These are phyloP conservation scores for Globisporangium echinulatum DNA, from an alignment of 352 stramenopile genomes.

Conservation along the genomic window DNA sequence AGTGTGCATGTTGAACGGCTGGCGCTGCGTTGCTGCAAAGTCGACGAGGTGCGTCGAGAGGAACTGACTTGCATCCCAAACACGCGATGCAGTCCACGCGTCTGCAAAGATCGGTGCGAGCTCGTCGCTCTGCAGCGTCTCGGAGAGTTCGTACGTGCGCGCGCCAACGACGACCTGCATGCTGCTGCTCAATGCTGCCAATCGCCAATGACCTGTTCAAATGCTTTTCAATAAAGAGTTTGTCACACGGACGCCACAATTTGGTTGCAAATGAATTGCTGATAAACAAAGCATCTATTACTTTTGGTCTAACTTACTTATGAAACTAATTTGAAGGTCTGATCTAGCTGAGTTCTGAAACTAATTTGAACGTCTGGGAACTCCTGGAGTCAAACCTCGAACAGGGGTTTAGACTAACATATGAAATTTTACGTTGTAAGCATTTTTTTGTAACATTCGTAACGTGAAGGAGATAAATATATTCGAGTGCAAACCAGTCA, in stretches of 20 bases:
- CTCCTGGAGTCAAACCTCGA: neutral
- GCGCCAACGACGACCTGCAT: slow-evolving; percentile 42
- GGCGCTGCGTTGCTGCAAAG: slow-evolving; percentile 17
- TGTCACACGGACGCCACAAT: too few relatives aligned
- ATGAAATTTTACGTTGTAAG: too few relatives aligned
- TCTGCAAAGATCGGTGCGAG: slow-evolving; percentile 80
- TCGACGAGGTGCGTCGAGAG: slow-evolving; percentile 49
- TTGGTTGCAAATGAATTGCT: too few relatives aligned
- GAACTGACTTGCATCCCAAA: slow-evolving; percentile 70
- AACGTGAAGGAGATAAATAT: neutral
- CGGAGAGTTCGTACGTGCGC: slow-evolving; percentile 55
- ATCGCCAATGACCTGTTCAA: too few relatives aligned
- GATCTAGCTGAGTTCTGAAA: too few relatives aligned
- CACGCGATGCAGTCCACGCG: slow-evolving; percentile 72
- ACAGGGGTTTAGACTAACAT: neutral
- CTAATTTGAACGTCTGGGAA: too few relatives aligned
- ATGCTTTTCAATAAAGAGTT: too few relatives aligned
- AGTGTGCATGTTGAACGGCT: slow-evolving; percentile 9
- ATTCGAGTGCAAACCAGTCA: neutral
- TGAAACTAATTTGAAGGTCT: too few relatives aligned
- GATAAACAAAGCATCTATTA: too few relatives aligned
- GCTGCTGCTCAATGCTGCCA: neutral
- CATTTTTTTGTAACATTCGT: too few relatives aligned
- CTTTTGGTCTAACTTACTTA: too few relatives aligned
- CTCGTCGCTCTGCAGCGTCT: slow-evolving; percentile 63